phyloP scores from a whole-genome alignment of 2,329 filamentous ascomycete genomes.

The Fusarium xylarioides region DNA sequence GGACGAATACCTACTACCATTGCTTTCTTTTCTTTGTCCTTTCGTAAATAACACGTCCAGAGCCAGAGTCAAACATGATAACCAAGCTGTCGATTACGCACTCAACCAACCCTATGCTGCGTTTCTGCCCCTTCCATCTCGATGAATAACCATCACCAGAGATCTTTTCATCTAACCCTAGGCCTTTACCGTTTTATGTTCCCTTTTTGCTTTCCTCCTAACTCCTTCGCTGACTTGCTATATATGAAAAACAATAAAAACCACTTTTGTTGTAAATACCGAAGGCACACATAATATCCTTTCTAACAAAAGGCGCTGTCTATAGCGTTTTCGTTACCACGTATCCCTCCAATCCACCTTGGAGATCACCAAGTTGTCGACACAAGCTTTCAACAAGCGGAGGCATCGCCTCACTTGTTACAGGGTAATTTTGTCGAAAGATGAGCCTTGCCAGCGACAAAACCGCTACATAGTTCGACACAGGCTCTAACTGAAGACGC shows the following conservation, averaged over 20 bases:
- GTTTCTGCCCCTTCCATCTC: background rate
- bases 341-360: conserved; percentile 1
- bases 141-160: background rate
- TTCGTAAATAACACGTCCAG: background rate
- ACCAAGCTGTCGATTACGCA: background rate
- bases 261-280: conserved; percentile 9
- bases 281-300: background rate
- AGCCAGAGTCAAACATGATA: background rate
- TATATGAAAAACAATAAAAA: conserved; percentile 4
- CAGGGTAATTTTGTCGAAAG: conserved; percentile 35
- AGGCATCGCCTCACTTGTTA: conserved; percentile 29
- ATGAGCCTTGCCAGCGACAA: conserved; percentile 26
- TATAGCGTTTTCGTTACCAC: background rate
- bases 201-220: conserved; percentile 15
- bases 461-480: conserved; percentile 24
- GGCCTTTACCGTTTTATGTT: background rate
- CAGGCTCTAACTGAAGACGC: conserved; percentile 22
- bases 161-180: background rate
- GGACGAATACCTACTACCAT: background rate
- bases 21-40: background rate
- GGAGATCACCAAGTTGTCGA: conserved; percentile 31
- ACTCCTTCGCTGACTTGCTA: conserved; percentile 32
- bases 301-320: background rate
- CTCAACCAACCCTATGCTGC: background rate
- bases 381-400: conserved; percentile 35